Conservation (phyloP, 495 filamentous ascomycete genomes). For the Lindgomyces ingoldianus region DNA sequence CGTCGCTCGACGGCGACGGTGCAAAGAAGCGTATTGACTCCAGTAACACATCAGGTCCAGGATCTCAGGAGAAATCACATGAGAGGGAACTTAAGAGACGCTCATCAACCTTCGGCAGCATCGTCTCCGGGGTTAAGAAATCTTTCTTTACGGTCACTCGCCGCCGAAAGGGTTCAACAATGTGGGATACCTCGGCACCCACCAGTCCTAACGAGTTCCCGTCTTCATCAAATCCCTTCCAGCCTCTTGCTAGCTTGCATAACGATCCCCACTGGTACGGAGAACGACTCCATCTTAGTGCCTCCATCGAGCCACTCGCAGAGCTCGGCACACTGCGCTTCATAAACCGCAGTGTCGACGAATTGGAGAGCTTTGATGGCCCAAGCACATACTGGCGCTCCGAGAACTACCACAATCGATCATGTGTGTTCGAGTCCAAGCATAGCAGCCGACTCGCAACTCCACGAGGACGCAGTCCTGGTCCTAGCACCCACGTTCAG, state of each 20-base stretch:
- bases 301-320: not conserved
- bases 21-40: not conserved
- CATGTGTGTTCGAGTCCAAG: not conserved
- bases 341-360: conserved; percentile 4
- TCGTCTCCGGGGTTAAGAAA: not conserved
- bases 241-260: not conserved
- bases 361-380: not conserved
- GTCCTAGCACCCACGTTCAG: not conserved
- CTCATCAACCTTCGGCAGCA: not conserved
- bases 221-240: no score
- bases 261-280: not conserved
- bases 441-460: no score
- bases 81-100: not conserved
- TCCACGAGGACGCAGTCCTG: not conserved
- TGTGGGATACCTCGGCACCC: not conserved
- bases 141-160: not conserved
- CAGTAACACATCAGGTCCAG: no score
- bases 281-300: not conserved
- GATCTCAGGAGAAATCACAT: no score
- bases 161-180: conserved; percentile 10
- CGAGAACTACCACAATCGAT: not conserved
- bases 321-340: conserved; percentile 7
- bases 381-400: not conserved
- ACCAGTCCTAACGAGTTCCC: not conserved
- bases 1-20: not conserved